Percentiles rank a stretch among this genome's conserved stretches.
These are phyloP conservation scores for Typha latifolia DNA, from an alignment of 176 grass and related monocot genomes.

Conservation along the genomic window DNA sequence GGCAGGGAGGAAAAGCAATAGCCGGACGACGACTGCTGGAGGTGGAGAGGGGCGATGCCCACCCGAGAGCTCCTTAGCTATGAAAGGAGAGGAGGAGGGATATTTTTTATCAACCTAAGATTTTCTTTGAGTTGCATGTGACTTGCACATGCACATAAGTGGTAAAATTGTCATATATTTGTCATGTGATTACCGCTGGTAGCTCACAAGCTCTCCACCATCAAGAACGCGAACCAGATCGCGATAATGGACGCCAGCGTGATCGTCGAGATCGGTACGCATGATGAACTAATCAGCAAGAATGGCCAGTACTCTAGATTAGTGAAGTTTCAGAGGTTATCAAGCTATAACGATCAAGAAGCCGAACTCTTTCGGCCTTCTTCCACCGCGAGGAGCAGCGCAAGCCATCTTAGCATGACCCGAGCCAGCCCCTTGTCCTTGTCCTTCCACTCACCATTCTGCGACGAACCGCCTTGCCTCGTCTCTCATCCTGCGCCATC, in stretches of 20 bases:
- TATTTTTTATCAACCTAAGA: no score
- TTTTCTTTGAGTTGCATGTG: no score
- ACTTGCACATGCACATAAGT: no score
- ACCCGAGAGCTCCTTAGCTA: no score
- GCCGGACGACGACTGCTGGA: constrained; percentile 25
- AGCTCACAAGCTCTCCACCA: constrained; percentile 94
- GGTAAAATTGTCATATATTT: no score
- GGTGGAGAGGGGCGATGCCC: constrained; percentile 70
- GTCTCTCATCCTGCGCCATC: constrained; percentile 44
- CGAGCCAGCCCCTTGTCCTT: constrained; percentile 78
- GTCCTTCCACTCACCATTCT: constrained; percentile 29
- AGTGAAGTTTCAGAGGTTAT: constrained; percentile 86
- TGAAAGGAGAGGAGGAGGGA: no score
- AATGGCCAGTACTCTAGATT: constrained; percentile 73
- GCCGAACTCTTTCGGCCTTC: constrained; percentile 53
- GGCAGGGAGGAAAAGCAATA: constrained; percentile 69
- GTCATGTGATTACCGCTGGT: no score
- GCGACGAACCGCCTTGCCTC: background rate
- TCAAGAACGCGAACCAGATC: constrained; percentile 91
- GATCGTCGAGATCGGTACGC: constrained; percentile 83
- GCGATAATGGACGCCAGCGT: constrained; percentile 72
- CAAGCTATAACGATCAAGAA: constrained; percentile 92
- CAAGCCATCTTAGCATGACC: constrained; percentile 64
- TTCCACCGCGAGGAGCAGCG: constrained; percentile 64
- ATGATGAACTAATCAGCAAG: constrained; percentile 76